Evolutionary conservation across 495 filamentous ascomycete genomes (phyloP), one percentile per base, ranked within the genome.

Genomic region (Xylaria curta): DNA sequence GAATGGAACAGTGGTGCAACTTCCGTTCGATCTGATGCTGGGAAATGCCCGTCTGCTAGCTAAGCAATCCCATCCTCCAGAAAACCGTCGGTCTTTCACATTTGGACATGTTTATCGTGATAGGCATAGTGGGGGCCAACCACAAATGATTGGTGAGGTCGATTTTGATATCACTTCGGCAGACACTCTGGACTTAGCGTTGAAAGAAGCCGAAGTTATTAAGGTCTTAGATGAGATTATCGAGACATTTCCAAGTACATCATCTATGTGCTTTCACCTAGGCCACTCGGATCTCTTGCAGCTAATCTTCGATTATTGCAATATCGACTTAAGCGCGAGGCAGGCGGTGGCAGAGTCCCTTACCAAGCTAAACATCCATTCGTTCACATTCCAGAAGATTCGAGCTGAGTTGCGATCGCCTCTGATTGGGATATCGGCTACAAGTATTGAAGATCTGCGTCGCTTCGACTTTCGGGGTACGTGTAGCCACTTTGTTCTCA

Each of bases 181-280:
- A 64, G 90, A 94, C 72, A 90, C 90, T 2, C 78, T 93, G 31
- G 94, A 98, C 76, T 84, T 97, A n/a, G 89, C 94, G 0, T 78
- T 97, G 64, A 95, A 96, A 76, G 96, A 99, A 80, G 96, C 96
- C 1, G 96, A 99, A 78, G 92, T 94, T 4, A 90, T 99, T 68
- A 98, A 98, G 78, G 94, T 98, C 8, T 77, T 98, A 56, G 95
- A 98, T 77, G 96, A 99, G 76, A 91, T 98, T 56, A 87, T 97
- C 28, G 87, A 91, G 49, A 89, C 91, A 8, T 95, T 98, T 73
- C 95, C 94, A 8, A 90, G 89, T 53, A 83, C 94, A 40, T 84
- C 87, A 4, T 86, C 89, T 12, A 94, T 97, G 87, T 97, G 94
- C 78, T 98, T 97, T 78, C 90, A 98, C 74, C 82, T 99, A 59